phyloP scores from a whole-genome alignment of 495 filamentous ascomycete species.

The Aspergillus nanangensis region DNA sequence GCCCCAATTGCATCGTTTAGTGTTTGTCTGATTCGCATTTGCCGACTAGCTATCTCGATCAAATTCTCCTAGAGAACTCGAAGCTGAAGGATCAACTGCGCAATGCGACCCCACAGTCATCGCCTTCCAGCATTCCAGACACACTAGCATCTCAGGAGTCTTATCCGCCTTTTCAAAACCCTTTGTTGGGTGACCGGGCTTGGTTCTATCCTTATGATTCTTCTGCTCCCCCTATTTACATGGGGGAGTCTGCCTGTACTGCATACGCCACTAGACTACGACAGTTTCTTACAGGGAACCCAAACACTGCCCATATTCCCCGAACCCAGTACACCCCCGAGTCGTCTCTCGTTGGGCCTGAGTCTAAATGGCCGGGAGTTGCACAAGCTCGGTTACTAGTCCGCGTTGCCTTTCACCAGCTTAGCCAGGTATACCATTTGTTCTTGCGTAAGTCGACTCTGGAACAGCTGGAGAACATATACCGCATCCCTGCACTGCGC shows the following conservation, averaged over 20 bases:
- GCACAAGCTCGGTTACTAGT: slow-evolving; percentile 22
- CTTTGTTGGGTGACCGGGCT: slow-evolving; percentile 26
- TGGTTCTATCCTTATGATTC: slow-evolving; percentile 31
- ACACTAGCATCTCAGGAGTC: background rate
- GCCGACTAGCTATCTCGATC: slow-evolving; percentile 21
- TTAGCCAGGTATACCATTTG: slow-evolving; percentile 26
- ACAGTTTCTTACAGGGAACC: slow-evolving; percentile 20
- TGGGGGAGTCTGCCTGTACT: slow-evolving; percentile 31
- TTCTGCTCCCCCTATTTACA: slow-evolving; percentile 24
- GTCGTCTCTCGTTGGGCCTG: slow-evolving; percentile 11
- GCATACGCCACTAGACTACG: slow-evolving; percentile 32
- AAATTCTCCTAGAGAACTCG: slow-evolving; percentile 21
- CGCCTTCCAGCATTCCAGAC: slow-evolving; percentile 6
- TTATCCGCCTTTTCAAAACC: slow-evolving; percentile 18
- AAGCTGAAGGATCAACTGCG: slow-evolving; percentile 16
- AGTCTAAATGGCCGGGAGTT: slow-evolving; percentile 20
- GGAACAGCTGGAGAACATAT: slow-evolving; percentile 18
- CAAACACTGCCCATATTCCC: slow-evolving; percentile 19
- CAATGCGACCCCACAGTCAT: slow-evolving; percentile 3
- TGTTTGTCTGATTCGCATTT: background rate
- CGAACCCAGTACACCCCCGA: slow-evolving; percentile 26
- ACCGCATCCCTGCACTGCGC: slow-evolving; percentile 5
- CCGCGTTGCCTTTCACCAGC: slow-evolving; percentile 20
- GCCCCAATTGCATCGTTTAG: background rate
- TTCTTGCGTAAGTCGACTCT: slow-evolving; percentile 22